Percentiles rank a stretch among this genome's conserved stretches.
Conservation (phyloP, 1,284 basidiomycete species). For the Heterobasidion irregulare region DNA sequence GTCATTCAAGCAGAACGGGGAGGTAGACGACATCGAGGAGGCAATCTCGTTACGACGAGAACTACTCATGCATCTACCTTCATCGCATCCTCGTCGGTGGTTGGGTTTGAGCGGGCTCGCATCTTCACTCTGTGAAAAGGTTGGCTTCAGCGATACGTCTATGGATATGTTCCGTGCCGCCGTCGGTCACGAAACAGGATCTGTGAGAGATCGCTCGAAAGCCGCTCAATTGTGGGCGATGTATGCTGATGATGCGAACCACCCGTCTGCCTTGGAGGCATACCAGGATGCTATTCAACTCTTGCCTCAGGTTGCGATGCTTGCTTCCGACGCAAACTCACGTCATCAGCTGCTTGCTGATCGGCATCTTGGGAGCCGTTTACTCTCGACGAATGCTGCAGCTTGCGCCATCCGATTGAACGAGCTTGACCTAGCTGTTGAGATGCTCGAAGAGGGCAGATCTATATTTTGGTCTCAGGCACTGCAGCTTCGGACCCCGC, state of each 20-base stretch:
- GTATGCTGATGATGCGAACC: neutral
- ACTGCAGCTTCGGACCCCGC: conserved; percentile 20
- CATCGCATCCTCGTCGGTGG: no score
- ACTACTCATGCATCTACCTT: no score
- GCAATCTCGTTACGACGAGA: no score
- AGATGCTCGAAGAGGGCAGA: conserved; percentile 19
- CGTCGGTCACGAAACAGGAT: neutral
- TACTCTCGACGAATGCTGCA: neutral
- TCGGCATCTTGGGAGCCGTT: neutral
- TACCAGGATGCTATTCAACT: neutral
- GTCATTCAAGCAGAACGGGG: no score
- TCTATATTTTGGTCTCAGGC: conserved; percentile 20
- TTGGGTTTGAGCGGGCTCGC: no score
- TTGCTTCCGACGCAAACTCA: neutral
- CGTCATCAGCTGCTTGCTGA: neutral
- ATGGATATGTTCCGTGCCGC: neutral
- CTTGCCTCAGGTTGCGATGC: neutral
- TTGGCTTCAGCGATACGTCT: neutral
- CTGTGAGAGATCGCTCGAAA: neutral
- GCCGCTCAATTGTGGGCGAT: neutral
- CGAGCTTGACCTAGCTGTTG: conserved; percentile 10
- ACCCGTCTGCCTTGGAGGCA: neutral
- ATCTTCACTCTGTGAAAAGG: no score
- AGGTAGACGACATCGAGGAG: no score
- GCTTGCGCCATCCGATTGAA: neutral